Evolutionary conservation across 2,329 filamentous ascomycete genomes (phyloP), one percentile per base, ranked within the genome.

Genomic region (Cladosporium sp.): DNA sequence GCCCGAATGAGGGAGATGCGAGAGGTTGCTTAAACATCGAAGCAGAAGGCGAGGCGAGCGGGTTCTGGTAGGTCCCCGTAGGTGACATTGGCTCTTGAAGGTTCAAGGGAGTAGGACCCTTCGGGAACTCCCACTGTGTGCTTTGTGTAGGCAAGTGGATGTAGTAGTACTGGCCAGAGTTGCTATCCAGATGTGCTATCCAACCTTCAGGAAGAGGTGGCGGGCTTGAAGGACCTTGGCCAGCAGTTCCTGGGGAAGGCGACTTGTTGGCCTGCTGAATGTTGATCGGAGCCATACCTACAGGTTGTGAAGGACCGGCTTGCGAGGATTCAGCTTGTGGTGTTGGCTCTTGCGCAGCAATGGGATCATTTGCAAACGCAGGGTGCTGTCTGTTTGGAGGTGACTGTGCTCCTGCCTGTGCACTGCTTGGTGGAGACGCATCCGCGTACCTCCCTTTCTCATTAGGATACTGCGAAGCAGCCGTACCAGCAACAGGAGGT

Each of bases 121-220:
- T 97, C 22, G 93, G 93, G 59, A 97, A 97, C 64, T 99, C 93
- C 93, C 93, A 99, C 66, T 99, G 93, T 1, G 93, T 99, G 2
- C 91, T 89, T 66, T 97, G 93, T 0, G 89, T 91, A 1, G 91
- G 88, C 24, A 99, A 78, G 68, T 99, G 93, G 53, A 99, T 99
- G 64, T 99, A 99, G 69, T 99, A 99, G 70, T 97, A 99, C 65
- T 97, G 92, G 1, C 93, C 93, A 2, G 92, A 97, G 65, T 88
- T 96, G 58, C 89, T 88, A 66, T 99, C 93, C 4, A 97, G 78
- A 68, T 97, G 93, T 17, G 93, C 89, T 63, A 99, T 97, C 93
- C 93, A 99, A 29, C 93, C 93, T 72, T 99, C 93, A 6, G 93
- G 93, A 13, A 99, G 78, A 2, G 92, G 93, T 18, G 93, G 93